Evolutionary conservation across 768 basidiomycete genomes (phyloP).

Genomic region (Boletus sp.): DNA sequence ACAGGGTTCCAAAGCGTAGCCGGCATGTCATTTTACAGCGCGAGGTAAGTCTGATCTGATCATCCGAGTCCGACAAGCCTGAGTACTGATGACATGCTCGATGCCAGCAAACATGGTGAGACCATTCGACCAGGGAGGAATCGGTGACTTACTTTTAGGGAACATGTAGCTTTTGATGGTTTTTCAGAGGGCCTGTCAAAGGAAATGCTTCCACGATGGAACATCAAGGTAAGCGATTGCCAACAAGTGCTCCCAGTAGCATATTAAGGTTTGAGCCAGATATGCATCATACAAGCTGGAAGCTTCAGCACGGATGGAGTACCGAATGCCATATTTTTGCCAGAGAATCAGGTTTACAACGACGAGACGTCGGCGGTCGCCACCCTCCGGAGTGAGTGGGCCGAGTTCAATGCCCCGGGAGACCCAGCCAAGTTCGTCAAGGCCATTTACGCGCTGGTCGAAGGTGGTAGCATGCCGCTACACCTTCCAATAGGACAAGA

Average conservation of each 20-base stretch:
- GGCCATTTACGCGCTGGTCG: conserved; percentile 1
- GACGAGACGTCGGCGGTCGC: neutral
- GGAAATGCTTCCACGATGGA: neutral
- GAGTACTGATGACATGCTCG: neutral
- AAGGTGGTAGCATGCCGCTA: neutral
- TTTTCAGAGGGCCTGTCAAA: neutral
- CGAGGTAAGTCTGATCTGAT: neutral
- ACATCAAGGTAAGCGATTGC: neutral
- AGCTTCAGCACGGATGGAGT: neutral
- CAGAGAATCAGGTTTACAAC: neutral
- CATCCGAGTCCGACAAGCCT: neutral
- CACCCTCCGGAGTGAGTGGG: neutral
- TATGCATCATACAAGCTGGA: neutral
- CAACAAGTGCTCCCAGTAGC: neutral
- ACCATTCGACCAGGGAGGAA: neutral
- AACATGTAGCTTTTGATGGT: neutral
- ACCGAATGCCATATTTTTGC: neutral
- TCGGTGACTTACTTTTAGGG: neutral
- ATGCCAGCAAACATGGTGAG: neutral
- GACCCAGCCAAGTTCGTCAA: conserved; percentile 5
- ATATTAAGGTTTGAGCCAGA: neutral
- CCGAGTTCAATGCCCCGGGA: neutral
- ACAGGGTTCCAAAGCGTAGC: neutral
- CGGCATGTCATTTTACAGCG: neutral
- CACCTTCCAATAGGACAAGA: conserved; percentile 4